These are phyloP conservation scores for Tuber aestivum DNA, from an alignment of 495 filamentous ascomycete genomes.

Conservation along the genomic window DNA sequence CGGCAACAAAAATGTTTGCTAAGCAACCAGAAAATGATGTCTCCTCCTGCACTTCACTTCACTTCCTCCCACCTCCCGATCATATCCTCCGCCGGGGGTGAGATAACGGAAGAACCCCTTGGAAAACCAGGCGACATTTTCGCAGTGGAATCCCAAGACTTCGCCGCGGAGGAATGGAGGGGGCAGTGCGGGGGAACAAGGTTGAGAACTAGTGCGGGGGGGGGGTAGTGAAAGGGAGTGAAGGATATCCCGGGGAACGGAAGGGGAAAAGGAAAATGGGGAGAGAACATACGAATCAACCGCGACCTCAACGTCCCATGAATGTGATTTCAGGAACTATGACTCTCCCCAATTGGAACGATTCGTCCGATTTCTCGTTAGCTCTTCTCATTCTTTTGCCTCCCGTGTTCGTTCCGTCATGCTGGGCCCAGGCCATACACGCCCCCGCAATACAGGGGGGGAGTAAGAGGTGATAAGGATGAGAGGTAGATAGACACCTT, in stretches of 20 bases:
- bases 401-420: not conserved
- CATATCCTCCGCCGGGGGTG: not conserved
- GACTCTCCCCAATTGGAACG: conserved; percentile 16
- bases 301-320: conserved; percentile 40
- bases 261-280: conserved; percentile 20
- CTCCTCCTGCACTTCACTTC: not conserved
- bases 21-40: not conserved
- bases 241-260: not conserved
- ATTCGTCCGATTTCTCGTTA: conserved; percentile 14
- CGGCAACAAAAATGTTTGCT: not conserved
- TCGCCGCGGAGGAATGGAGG: not conserved
- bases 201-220: not conserved
- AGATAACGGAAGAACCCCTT: not conserved
- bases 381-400: conserved; percentile 6
- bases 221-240: not conserved
- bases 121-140: not conserved
- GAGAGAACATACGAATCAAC: conserved; percentile 39
- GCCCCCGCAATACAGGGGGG: not conserved
- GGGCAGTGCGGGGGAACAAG: not conserved
- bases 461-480: not conserved
- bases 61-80: conserved; percentile 4
- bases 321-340: conserved; percentile 40
- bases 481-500: conserved; percentile 26
- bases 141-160: not conserved
- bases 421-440: not conserved